A percentile compares a stretch with the other conserved stretches of the same genome.
These are phyloP conservation scores for Aotearoamyces nothofagi DNA, from an alignment of 2,329 filamentous ascomycete genomes.

Conservation along the genomic window DNA sequence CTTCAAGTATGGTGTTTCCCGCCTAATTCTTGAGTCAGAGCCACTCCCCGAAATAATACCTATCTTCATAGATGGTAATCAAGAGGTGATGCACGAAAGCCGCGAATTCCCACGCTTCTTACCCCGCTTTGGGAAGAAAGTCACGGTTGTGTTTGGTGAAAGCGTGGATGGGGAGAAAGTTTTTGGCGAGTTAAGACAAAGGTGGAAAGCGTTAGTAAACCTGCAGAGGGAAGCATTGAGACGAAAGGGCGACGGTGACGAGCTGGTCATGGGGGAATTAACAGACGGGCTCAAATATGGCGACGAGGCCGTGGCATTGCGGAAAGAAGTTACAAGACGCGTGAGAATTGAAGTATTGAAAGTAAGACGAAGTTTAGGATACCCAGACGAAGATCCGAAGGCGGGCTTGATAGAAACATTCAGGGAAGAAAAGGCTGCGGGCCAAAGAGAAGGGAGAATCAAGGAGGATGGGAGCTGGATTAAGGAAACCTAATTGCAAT, in stretches of 20 bases:
- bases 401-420: conserved; percentile 71
- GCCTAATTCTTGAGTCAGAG: conserved; percentile 79
- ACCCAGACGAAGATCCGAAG: conserved; percentile 64
- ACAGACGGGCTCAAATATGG: conserved; percentile 51
- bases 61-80: conserved; percentile 86
- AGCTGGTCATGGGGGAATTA: conserved; percentile 38
- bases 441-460: conserved; percentile 37
- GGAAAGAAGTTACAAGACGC: conserved; percentile 66
- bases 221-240: conserved; percentile 28
- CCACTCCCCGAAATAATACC: conserved; percentile 80
- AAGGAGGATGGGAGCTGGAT: conserved; percentile 41
- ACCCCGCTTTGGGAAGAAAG: conserved; percentile 55
- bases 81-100: conserved; percentile 77
- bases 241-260: conserved; percentile 15
- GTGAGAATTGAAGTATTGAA: conserved; percentile 71
- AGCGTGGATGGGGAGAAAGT: conserved; percentile 55
- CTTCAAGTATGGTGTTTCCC: conserved; percentile 94
- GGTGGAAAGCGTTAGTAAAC: conserved; percentile 56
- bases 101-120: conserved; percentile 67
- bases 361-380: conserved; percentile 53
- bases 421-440: conserved; percentile 39
- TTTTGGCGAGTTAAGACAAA: conserved; percentile 62
- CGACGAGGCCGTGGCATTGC: conserved; percentile 59
- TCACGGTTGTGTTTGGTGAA: conserved; percentile 68
- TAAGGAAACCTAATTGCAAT: conserved; percentile 25